A percentile compares a stretch with the other conserved stretches of the same genome.
These are phyloP conservation scores for Aspergillus sp. DNA, from an alignment of 2,329 filamentous ascomycete genomes.

Conservation along the genomic window DNA sequence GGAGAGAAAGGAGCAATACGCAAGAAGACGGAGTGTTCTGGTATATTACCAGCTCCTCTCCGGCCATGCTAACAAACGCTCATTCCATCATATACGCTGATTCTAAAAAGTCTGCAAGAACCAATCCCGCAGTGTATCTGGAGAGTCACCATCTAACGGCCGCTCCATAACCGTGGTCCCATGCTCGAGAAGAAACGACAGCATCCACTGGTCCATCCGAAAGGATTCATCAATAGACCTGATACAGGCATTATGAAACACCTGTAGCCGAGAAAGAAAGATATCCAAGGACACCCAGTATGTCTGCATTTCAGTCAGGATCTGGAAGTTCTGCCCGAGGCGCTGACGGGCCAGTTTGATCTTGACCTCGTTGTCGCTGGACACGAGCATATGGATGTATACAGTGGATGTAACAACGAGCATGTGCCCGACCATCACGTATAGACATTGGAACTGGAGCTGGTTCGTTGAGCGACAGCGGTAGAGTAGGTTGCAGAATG, in stretches of 20 bases:
- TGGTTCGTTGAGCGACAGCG: constrained; percentile 20
- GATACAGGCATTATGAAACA: constrained; percentile 46
- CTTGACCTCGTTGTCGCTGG: constrained; percentile 36
- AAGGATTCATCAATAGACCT: constrained; percentile 39
- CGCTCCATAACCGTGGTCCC: background rate
- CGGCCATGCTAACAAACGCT: no score
- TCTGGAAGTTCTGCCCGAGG: constrained; percentile 48
- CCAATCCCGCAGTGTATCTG: background rate
- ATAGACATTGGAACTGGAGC: constrained; percentile 41
- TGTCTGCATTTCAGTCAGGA: constrained; percentile 41
- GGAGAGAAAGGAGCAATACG: no score
- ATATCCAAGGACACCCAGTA: constrained; percentile 46
- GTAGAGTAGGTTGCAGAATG: constrained; percentile 44
- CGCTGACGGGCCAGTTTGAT: constrained; percentile 36
- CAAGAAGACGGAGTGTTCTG: no score
- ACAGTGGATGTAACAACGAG: constrained; percentile 50
- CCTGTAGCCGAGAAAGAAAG: constrained; percentile 39
- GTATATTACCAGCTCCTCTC: no score
- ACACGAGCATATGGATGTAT: constrained; percentile 49
- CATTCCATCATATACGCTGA: background rate
- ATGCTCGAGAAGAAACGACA: constrained; percentile 29
- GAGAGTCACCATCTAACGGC: background rate
- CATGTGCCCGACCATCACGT: constrained; percentile 49
- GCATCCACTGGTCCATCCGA: constrained; percentile 45
- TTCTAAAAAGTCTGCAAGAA: background rate